phyloP scores from a whole-genome alignment of 2,329 filamentous ascomycete genomes.

The Keithomyces neogunnii region DNA sequence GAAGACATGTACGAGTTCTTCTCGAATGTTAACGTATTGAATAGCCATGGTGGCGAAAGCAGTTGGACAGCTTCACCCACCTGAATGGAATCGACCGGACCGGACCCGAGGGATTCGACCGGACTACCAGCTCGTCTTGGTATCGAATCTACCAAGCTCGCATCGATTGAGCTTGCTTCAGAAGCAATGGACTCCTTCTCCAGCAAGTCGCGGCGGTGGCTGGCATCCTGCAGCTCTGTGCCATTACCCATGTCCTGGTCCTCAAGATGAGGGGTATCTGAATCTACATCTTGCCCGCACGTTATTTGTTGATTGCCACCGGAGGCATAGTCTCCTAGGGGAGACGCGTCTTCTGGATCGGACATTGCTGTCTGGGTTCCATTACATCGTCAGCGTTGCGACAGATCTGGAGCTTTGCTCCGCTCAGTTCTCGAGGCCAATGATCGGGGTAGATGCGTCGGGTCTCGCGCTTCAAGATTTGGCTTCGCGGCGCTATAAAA shows the following conservation, averaged over 20 bases:
- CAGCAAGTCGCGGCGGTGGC: constrained; percentile 35
- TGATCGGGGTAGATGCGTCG: background rate
- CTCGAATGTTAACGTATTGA: constrained; percentile 18
- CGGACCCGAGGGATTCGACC: constrained; percentile 59
- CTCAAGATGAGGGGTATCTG: constrained; percentile 7
- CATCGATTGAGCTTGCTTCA: constrained; percentile 44
- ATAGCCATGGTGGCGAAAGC: background rate
- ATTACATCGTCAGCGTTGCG: constrained; percentile 21
- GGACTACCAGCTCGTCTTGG: constrained; percentile 56
- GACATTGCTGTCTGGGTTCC: constrained; percentile 37
- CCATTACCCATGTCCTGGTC: background rate
- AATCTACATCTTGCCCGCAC: constrained; percentile 12
- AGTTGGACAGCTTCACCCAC: constrained; percentile 34
- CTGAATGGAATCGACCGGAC: constrained; percentile 74
- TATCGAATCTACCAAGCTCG: constrained; percentile 35
- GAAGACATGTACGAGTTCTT: constrained; percentile 56
- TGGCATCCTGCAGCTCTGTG: constrained; percentile 4
- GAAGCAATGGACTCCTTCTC: constrained; percentile 37
- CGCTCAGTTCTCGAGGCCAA: background rate
- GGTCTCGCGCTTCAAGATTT: background rate
- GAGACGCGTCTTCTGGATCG: constrained; percentile 37
- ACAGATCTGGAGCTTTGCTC: background rate
- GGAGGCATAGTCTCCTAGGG: constrained; percentile 27
- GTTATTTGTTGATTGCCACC: constrained; percentile 34
- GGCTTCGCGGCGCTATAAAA: background rate